Conservation (phyloP, 768 basidiomycete genomes). For the Ramaria rubella region DNA sequence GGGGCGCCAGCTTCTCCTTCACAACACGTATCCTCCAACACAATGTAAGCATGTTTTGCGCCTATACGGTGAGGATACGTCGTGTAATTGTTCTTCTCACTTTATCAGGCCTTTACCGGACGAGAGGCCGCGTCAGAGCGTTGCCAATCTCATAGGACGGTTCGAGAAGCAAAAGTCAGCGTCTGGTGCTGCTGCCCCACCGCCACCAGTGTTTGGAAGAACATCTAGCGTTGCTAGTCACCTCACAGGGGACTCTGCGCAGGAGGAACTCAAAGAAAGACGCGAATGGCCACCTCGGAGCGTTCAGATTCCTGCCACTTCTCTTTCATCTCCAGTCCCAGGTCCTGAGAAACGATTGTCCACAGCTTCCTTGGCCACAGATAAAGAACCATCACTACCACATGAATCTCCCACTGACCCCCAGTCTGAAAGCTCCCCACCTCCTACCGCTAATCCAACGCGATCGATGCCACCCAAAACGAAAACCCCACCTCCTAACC, state of each 20-base stretch:
- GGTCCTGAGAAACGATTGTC: conserved; percentile 16
- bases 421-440: conserved; percentile 1
- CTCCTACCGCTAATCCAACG: not conserved
- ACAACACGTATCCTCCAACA: not conserved
- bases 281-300: conserved; percentile 70
- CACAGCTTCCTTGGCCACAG: not conserved
- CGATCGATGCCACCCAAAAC: conserved; percentile 1
- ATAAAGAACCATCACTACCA: not conserved
- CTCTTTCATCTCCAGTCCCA: conserved; percentile 28
- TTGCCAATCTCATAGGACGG: conserved; percentile 85
- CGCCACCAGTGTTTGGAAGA: conserved; percentile 39
- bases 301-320: not conserved
- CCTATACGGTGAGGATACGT: not conserved
- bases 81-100: not conserved
- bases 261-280: conserved; percentile 63
- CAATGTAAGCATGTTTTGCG: not conserved
- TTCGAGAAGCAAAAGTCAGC: conserved; percentile 76
- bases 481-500: conserved; percentile 12
- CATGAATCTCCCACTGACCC: conserved; percentile 8
- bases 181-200: conserved; percentile 22
- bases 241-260: conserved; percentile 53
- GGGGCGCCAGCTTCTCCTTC: not conserved
- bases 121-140: conserved; percentile 79
- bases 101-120: conserved; percentile 70
- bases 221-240: conserved; percentile 66